Evolutionary conservation across 768 basidiomycete genomes (phyloP).

Genomic region (Trichaptum fuscoviolaceum): DNA sequence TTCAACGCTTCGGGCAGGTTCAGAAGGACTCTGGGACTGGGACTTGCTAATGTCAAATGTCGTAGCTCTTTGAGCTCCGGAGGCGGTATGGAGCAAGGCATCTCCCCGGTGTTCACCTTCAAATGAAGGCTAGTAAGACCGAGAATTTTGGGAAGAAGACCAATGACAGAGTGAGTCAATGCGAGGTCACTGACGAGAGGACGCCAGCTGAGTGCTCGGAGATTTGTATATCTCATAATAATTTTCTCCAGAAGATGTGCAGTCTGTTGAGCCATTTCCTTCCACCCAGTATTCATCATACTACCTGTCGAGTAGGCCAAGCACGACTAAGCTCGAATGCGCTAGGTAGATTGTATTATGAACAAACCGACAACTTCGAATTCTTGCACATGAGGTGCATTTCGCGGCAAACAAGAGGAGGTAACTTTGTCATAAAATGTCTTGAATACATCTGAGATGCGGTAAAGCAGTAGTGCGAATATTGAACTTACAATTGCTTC

Average conservation of each 20-base stretch:
- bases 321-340: neutral
- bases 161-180: neutral
- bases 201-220: neutral
- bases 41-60: constrained; percentile 17
- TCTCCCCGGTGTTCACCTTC: constrained; percentile 12
- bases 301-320: neutral
- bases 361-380: constrained; percentile 41
- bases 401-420: constrained; percentile 28
- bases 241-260: neutral
- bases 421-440: neutral
- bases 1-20: constrained; percentile 34
- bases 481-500: neutral
- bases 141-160: constrained; percentile 7
- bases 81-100: constrained; percentile 9
- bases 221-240: neutral
- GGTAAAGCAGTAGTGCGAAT: neutral
- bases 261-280: neutral
- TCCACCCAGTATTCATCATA: neutral
- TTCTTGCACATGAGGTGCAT: constrained; percentile 35
- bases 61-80: constrained; percentile 14
- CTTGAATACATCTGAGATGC: neutral
- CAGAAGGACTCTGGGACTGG: constrained; percentile 17
- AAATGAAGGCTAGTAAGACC: constrained; percentile 15
- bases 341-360: neutral
- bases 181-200: neutral